Percentiles rank a stretch among this genome's conserved stretches.
Conservation (phyloP, 768 basidiomycete species). For the Trametes sanguinea region DNA sequence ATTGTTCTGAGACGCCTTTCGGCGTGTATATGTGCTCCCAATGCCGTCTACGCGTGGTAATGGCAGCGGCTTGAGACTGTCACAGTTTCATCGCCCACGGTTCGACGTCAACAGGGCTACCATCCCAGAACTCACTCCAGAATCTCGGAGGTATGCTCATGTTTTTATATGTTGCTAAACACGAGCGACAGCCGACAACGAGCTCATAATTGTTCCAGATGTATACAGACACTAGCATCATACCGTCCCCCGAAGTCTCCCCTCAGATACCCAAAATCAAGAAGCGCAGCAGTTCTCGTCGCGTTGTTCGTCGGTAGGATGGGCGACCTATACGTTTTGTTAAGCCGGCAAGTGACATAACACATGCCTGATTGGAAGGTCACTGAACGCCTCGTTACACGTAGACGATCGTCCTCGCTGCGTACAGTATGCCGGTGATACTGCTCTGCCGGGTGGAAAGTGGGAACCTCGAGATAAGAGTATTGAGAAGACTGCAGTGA, state of each 20-base stretch:
- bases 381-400: not conserved
- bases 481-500: constrained; percentile 80
- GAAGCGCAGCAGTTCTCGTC: constrained; percentile 76
- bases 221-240: constrained; percentile 53
- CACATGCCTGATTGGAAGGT: not conserved
- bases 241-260: constrained; percentile 46
- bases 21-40: not conserved
- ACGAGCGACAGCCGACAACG: not conserved
- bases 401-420: constrained; percentile 72
- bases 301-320: constrained; percentile 82
- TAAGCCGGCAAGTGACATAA: constrained; percentile 62
- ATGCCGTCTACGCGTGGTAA: constrained; percentile 10
- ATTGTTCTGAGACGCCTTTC: not conserved
- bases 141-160: constrained; percentile 36
- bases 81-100: constrained; percentile 51
- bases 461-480: constrained; percentile 67
- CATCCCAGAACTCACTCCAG: constrained; percentile 50
- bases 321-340: constrained; percentile 82
- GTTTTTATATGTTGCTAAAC: not conserved
- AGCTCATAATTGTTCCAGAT: constrained; percentile 39
- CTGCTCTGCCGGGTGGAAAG: constrained; percentile 85
- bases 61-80: constrained; percentile 37
- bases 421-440: constrained; percentile 84
- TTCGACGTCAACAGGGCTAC: constrained; percentile 41
- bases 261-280: constrained; percentile 51